A percentile compares a stretch with the other conserved stretches of the same genome.
Conservation (phyloP, 2,329 filamentous ascomycete genomes). For the Ophiocordyceps camponoti-saundersi region DNA sequence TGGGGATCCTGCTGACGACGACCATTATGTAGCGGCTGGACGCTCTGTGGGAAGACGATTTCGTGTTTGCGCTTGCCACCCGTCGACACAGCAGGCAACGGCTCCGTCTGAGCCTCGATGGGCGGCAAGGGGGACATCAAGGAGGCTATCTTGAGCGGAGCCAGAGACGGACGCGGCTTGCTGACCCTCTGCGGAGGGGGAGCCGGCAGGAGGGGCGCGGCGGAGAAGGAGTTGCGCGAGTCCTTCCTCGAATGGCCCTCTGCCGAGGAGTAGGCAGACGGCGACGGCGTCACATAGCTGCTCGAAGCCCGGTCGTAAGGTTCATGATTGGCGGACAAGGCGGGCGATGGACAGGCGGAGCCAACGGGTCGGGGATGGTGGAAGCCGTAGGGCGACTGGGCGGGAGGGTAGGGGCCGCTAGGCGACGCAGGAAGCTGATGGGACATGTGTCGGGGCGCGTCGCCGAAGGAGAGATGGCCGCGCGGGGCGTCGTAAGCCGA, state of each 20-base stretch:
- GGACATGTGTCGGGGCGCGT: constrained; percentile 2
- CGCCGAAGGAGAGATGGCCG: constrained; percentile 18
- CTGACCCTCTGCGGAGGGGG: constrained; percentile 7
- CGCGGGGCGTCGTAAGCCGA: constrained; percentile 14
- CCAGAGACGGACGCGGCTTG: constrained; percentile 10
- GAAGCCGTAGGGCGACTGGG: constrained; percentile 20
- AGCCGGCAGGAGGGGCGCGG: constrained; percentile 11
- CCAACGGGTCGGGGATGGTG: constrained; percentile 11
- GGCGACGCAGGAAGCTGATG: constrained; percentile 13
- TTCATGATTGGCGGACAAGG: constrained; percentile 13
- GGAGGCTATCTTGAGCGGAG: constrained; percentile 19
- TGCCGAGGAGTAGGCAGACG: constrained; percentile 13
- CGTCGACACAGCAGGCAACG: constrained; percentile 9
- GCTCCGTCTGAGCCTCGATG: constrained; percentile 17
- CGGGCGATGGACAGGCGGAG: constrained; percentile 13
- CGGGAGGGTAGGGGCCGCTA: constrained; percentile 13
- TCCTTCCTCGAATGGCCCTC: constrained; percentile 13
- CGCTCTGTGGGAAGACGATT: constrained; percentile 14
- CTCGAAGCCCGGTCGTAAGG: constrained; percentile 20
- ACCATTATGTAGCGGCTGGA: constrained; percentile 17
- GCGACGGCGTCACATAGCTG: constrained; percentile 20
- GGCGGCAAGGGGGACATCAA: constrained; percentile 17
- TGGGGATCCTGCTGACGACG: constrained; percentile 19
- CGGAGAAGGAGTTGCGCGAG: constrained; percentile 12
- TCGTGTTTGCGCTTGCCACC: constrained; percentile 22